phyloP scores from a whole-genome alignment of 176 grass and related monocot genomes.

The Pontederia crassipes region DNA sequence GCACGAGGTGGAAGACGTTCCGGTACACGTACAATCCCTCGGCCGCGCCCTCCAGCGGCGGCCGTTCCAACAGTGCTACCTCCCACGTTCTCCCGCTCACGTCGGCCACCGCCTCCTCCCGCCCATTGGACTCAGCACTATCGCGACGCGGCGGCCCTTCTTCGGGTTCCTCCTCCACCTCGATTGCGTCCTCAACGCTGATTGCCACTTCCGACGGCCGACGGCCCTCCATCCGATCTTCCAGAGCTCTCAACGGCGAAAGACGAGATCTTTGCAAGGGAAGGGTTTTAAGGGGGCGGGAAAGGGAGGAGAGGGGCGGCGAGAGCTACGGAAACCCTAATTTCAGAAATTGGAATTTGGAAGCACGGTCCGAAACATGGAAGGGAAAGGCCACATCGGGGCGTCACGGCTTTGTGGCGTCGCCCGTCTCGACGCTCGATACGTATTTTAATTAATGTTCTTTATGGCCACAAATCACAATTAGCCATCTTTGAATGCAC shows the following conservation, averaged over 20 bases:
- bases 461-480: too few relatives aligned
- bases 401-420: too few relatives aligned
- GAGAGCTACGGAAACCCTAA: too few relatives aligned
- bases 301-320: too few relatives aligned
- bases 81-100: slow-evolving; percentile 69
- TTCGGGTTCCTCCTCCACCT: not conserved
- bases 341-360: too few relatives aligned
- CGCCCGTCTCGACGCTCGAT: too few relatives aligned
- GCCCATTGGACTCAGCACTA: not conserved
- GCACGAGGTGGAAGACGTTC: slow-evolving; percentile 65
- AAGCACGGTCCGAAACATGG: too few relatives aligned
- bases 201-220: slow-evolving; percentile 10
- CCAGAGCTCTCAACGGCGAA: not conserved
- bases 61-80: slow-evolving; percentile 37
- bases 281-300: too few relatives aligned
- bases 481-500: too few relatives aligned
- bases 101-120: slow-evolving; percentile 30
- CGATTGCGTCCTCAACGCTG: not conserved
- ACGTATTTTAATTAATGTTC: too few relatives aligned
- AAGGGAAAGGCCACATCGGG: too few relatives aligned
- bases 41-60: slow-evolving; percentile 13
- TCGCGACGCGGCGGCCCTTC: not conserved
- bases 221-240: not conserved
- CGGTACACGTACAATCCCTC: slow-evolving; percentile 70
- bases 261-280: not conserved